phyloP scores from a whole-genome alignment of 78 protist genomes.

The Dictyostelium citrinum region DNA sequence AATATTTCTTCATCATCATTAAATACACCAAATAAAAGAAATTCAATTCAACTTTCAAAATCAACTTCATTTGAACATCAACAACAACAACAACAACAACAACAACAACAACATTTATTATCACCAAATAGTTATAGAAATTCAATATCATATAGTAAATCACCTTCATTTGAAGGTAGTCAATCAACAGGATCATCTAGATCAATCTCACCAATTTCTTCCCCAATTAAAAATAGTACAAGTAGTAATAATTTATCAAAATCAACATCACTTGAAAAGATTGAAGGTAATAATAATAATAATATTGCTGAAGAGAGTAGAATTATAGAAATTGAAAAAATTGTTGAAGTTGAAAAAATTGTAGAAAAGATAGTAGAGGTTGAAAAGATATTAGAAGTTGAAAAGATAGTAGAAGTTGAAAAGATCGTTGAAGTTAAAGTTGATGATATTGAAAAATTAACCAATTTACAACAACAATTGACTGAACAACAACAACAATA shows the following conservation, averaged over 20 bases:
- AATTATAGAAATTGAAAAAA: background rate
- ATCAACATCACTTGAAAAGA: background rate
- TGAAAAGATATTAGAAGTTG: background rate
- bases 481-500: background rate
- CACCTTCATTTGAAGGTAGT: background rate
- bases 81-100: background rate
- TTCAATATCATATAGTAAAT: background rate
- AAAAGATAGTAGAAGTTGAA: background rate
- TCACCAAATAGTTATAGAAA: background rate
- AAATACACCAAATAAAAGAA: background rate
- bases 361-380: conserved; percentile 4
- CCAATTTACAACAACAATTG: background rate
- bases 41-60: conserved; percentile 4
- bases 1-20: background rate
- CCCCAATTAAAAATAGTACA: background rate
- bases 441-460: background rate
- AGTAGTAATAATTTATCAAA: background rate
- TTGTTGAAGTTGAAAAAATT: background rate
- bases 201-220: background rate
- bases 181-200: background rate
- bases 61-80: background rate
- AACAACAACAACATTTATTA: background rate
- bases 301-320: background rate
- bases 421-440: background rate
- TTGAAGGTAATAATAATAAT: background rate